Conservation (phyloP, 257 asterid species). For the Gentiana straminea region DNA sequence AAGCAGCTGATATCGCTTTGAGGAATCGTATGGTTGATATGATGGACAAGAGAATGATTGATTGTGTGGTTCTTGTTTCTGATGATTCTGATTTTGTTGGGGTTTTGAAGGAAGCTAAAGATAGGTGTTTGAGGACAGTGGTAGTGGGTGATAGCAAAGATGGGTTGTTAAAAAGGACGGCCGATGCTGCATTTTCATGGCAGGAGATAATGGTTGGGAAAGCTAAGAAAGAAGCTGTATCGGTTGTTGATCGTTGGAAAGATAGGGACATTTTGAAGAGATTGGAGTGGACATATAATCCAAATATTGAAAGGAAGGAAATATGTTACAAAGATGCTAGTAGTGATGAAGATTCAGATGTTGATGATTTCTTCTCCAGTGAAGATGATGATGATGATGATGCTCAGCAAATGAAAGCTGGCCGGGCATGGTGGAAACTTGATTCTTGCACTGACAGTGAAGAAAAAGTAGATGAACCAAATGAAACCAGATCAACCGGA, state of each 20-base stretch:
- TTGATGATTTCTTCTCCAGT: conserved; percentile 23
- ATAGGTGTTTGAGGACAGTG: conserved; percentile 81
- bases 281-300: conserved; percentile 77
- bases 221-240: conserved; percentile 69
- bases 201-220: conserved; percentile 71
- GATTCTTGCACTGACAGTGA: conserved; percentile 11
- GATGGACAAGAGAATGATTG: conserved; percentile 57
- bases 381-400: conserved; percentile 20
- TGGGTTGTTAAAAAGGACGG: conserved; percentile 52
- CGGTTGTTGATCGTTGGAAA: conserved; percentile 75
- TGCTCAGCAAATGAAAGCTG: conserved; percentile 19
- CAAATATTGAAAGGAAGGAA: conserved; percentile 35
- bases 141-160: conserved; percentile 69
- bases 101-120: conserved; percentile 59
- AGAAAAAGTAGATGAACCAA: too few species aligned
- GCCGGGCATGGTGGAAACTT: conserved; percentile 63
- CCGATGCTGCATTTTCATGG: conserved; percentile 88
- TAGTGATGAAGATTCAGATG: conserved; percentile 41
- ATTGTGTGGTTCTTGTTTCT: conserved; percentile 71
- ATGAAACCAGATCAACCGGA: too few species aligned
- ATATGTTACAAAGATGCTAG: conserved; percentile 23
- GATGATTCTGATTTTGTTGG: conserved; percentile 75
- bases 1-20: conserved; percentile 68
- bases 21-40: conserved; percentile 59
- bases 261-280: conserved; percentile 53